Base-by-base conservation (phyloP, 768 basidiomycete species). In the Rubroboletus satanas region DNA sequence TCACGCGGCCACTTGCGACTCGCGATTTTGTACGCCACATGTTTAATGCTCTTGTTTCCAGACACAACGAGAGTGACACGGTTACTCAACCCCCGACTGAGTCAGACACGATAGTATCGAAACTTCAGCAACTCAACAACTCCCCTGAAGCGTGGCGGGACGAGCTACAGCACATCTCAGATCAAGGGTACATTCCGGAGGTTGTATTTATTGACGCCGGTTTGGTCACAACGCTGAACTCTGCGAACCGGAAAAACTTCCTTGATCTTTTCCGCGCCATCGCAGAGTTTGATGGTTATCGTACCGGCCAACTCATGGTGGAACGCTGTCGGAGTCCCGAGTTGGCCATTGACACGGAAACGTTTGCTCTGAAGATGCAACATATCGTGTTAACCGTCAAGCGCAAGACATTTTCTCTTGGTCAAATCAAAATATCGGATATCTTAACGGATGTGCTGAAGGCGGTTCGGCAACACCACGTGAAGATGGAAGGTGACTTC, bases 401-500 rank as follows among this genome's bases (percentile, higher is more conserved):
- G 74, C 85, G 90, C 62, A 96, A 93, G 73, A 98, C 97, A 3
- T 99, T 99, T 74, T 92, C 91, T 26, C 83, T 99, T 5, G 94
- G 92, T n/a, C 87, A 93, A 70, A 93, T 99, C 74, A 93, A 90
- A 70, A 97, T 99, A 52, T 88, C 90, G 29, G 95, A 98, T 69
- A 83, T 99, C 57, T 75, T 98, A 31, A 89, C 83, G 4, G 90
- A 96, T 58, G 97, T 98, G 8, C 75, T 99, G 46, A 85, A 75
- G 62, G 83, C 86, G 33, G 95, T 99, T 4, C 77, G 94, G 54
- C 78, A 82, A 60, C 95, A 98, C 70, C 96, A 97, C 66, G 97
- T 98, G 59, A 98, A 93, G 77, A 90, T 99, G 86, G 96, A 99
- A 74, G 93, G 88, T 14, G 97, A 98, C 70, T 99, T 99, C 67